These are phyloP conservation scores for Cotoneaster glaucophyllus DNA, from an alignment of 306 rosid genomes.

Conservation along the genomic window DNA sequence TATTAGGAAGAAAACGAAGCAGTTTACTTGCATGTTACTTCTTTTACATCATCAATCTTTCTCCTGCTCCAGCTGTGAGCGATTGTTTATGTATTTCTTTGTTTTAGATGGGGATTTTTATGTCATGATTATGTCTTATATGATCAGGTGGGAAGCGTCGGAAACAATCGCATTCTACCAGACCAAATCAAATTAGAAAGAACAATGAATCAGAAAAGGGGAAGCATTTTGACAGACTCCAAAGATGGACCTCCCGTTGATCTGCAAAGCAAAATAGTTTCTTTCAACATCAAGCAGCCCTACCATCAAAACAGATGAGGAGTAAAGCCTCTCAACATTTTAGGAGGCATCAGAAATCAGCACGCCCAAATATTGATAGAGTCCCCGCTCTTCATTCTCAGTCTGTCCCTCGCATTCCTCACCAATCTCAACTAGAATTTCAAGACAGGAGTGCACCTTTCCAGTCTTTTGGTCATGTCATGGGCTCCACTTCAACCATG, in stretches of 20 bases:
- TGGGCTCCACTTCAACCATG: conserved; percentile 19
- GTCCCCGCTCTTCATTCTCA: conserved; percentile 20
- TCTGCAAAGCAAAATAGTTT: not conserved
- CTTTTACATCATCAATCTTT: not conserved
- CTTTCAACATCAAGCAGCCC: conserved; percentile 18
- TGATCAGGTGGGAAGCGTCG: conserved; percentile 29
- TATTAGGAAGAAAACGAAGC: conserved; percentile 11
- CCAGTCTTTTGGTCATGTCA: conserved; percentile 9
- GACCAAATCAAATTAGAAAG: conserved; percentile 28
- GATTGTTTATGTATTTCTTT: not conserved
- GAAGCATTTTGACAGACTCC: conserved; percentile 19
- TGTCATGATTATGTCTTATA: not conserved
- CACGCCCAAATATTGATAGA: conserved; percentile 11
- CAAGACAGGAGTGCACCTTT: conserved; percentile 24
- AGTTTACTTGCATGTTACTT: conserved; percentile 1
- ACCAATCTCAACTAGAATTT: conserved; percentile 25
- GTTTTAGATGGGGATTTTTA: conserved; percentile 3
- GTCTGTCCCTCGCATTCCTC: conserved; percentile 9
- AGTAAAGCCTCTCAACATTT: conserved; percentile 17
- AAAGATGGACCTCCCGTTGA: not conserved
- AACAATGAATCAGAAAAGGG: conserved; percentile 19
- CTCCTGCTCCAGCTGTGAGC: not conserved
- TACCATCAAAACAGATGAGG: conserved; percentile 20
- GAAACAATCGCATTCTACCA: conserved; percentile 25
- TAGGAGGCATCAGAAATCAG: conserved; percentile 22